These are phyloP conservation scores for Inga laurina DNA, from an alignment of 306 rosid species.

Conservation along the genomic window DNA sequence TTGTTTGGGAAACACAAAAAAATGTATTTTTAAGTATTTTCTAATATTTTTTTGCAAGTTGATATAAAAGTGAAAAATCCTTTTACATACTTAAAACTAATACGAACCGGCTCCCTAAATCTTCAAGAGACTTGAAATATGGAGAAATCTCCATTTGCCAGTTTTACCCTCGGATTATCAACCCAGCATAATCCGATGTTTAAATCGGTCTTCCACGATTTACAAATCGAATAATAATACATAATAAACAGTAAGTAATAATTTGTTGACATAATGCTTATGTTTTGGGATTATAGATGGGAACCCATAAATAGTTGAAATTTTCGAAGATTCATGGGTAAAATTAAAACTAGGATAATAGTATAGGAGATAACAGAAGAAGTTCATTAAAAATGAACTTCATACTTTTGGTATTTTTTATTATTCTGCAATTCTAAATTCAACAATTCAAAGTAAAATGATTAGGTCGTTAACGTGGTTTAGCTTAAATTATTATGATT, in stretches of 20 bases:
- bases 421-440: neutral
- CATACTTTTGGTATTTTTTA: no score
- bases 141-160: neutral
- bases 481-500: neutral
- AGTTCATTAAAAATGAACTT: neutral
- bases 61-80: no score
- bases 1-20: no score
- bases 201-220: neutral
- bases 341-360: neutral
- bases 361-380: neutral
- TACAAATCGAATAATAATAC: neutral
- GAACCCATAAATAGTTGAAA: neutral
- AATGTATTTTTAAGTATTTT: no score
- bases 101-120: neutral
- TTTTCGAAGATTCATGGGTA: neutral
- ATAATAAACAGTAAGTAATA: neutral
- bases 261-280: neutral
- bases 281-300: neutral
- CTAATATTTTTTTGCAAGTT: no score
- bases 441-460: neutral
- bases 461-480: neutral
- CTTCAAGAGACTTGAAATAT: neutral
- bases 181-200: neutral
- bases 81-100: no score
- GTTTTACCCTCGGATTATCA: neutral